Evolutionary conservation across 208 protist genomes (phyloP).

Genomic region (Trypanosoma conorhini): DNA sequence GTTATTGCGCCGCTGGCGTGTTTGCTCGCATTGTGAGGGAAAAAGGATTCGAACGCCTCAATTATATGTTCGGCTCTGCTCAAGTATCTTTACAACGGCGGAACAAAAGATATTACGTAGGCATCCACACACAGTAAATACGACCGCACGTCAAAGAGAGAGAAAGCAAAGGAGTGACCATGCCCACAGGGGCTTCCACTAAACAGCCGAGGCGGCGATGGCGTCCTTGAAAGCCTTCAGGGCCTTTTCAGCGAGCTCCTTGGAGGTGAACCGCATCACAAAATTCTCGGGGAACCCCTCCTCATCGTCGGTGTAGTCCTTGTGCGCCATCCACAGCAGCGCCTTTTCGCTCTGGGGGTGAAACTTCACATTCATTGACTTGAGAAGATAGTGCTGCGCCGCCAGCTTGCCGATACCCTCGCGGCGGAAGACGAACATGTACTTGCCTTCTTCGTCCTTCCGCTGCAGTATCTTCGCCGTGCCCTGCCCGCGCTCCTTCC

Average conservation of each 20-base stretch:
- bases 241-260: constrained; percentile 64
- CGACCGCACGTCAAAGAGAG: background rate
- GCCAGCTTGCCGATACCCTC: constrained; percentile 87
- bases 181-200: background rate
- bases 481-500: constrained; percentile 92
- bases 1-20: background rate
- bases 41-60: too few species aligned
- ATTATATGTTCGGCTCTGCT: too few species aligned
- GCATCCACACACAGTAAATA: background rate
- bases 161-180: background rate
- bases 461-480: constrained; percentile 72
- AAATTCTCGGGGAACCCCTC: constrained; percentile 88
- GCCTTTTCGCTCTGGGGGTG: constrained; percentile 79
- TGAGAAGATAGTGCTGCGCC: constrained; percentile 84
- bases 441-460: constrained; percentile 64
- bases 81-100: too few species aligned
- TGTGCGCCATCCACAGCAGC: constrained; percentile 70
- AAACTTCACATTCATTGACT: constrained; percentile 70
- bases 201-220: constrained; percentile 37
- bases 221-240: constrained; percentile 64
- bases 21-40: background rate
- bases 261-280: constrained; percentile 70
- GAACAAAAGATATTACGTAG: too few species aligned
- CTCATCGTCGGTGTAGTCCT: constrained; percentile 89
- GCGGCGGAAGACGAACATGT: constrained; percentile 90